Evolutionary conservation across 768 basidiomycete species (phyloP).

Genomic region (Cubamyces lactineus): DNA sequence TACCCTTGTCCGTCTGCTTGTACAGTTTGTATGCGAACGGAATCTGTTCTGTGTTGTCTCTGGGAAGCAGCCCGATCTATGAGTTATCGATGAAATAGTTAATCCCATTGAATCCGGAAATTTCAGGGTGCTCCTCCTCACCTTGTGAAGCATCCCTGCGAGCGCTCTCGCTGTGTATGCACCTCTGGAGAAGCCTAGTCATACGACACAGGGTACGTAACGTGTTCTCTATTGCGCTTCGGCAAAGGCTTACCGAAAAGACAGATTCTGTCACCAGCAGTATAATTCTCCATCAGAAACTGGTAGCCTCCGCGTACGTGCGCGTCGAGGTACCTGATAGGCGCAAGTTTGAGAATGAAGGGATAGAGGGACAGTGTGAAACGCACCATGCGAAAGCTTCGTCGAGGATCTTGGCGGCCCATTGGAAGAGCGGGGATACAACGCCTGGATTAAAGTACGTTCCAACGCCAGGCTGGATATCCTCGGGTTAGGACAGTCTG

Average conservation of each 20-base stretch:
- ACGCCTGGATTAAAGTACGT: constrained; percentile 63
- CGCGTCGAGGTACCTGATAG: constrained; percentile 61
- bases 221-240: background rate
- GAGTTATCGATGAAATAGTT: background rate
- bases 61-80: constrained; percentile 72
- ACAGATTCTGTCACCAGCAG: constrained; percentile 72
- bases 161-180: constrained; percentile 71
- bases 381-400: constrained; percentile 72
- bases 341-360: background rate
- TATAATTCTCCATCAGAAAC: constrained; percentile 80
- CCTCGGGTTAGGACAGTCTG: background rate
- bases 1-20: constrained; percentile 50
- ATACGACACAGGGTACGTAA: constrained; percentile 14
- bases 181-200: constrained; percentile 74
- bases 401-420: constrained; percentile 65
- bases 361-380: background rate
- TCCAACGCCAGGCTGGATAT: constrained; percentile 47
- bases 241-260: constrained; percentile 56
- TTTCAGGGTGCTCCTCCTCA: constrained; percentile 27
- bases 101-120: background rate
- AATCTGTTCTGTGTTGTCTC: constrained; percentile 69
- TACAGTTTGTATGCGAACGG: constrained; percentile 78
- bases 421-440: constrained; percentile 62
- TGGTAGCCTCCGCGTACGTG: constrained; percentile 78
- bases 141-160: constrained; percentile 76